Evolutionary conservation across 306 rosid species (phyloP).

Genomic region (Vigna angularis): DNA sequence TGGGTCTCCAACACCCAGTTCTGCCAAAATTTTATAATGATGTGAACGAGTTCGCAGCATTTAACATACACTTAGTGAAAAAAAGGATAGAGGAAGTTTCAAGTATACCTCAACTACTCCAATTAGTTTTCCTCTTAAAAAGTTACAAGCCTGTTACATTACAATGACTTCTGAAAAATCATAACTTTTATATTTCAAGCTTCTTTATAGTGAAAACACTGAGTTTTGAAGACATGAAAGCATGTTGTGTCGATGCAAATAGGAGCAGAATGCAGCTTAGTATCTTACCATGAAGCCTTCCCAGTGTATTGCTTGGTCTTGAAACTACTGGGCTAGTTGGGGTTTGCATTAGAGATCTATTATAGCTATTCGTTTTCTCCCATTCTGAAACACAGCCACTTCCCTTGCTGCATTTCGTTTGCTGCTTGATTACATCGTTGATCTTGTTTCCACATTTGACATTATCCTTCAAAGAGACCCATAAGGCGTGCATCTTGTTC

Average conservation of each 20-base stretch:
- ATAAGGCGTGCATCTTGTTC: constrained; percentile 62
- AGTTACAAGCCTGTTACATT: background rate
- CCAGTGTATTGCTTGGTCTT: constrained; percentile 42
- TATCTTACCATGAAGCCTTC: constrained; percentile 60
- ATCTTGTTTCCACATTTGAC: constrained; percentile 65
- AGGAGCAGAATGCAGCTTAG: constrained; percentile 31
- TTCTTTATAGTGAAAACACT: background rate
- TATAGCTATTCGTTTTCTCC: constrained; percentile 34
- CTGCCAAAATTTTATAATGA: constrained; percentile 43
- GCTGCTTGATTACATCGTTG: constrained; percentile 53
- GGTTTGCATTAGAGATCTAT: constrained; percentile 46
- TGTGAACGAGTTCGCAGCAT: constrained; percentile 13
- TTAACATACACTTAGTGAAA: constrained; percentile 1
- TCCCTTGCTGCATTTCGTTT: constrained; percentile 45
- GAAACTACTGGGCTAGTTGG: constrained; percentile 42
- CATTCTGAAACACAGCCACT: constrained; percentile 23
- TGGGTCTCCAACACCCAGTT: constrained; percentile 62
- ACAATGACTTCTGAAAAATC: constrained; percentile 28
- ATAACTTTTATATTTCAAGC: background rate
- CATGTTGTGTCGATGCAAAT: constrained; percentile 16
- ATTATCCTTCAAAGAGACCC: constrained; percentile 69
- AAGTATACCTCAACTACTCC: background rate
- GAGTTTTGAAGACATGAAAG: constrained; percentile 16
- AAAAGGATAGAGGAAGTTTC: constrained; percentile 5
- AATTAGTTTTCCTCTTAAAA: background rate